Evolutionary conservation across 345 rosid genomes (phyloP).

Genomic region (Anacardium occidentale): DNA sequence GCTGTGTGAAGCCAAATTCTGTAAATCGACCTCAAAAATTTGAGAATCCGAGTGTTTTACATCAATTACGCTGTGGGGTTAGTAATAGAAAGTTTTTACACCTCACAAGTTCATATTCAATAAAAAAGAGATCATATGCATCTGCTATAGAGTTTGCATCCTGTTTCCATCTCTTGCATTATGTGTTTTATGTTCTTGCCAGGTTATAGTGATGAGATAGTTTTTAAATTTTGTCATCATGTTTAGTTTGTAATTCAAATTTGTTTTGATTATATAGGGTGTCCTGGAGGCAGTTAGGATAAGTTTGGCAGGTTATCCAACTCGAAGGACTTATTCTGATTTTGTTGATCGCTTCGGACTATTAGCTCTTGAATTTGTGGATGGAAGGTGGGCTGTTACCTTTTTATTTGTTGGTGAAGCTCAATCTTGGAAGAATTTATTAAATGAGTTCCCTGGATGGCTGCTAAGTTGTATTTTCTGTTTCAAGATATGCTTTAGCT

Average conservation of each 20-base stretch:
- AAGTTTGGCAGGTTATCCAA: conserved; percentile 96
- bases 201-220: not conserved
- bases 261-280: conserved; percentile 54
- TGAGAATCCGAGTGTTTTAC: conserved; percentile 80
- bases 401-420: conserved; percentile 15
- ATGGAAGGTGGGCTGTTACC: conserved; percentile 55
- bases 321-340: conserved; percentile 79
- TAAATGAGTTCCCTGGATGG: not conserved
- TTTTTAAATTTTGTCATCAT: not conserved
- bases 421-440: conserved; percentile 2
- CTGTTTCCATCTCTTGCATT: not conserved
- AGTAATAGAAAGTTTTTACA: conserved; percentile 30
- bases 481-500: not conserved
- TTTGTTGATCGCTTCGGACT: conserved; percentile 96
- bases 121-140: conserved; percentile 1
- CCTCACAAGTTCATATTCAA: not conserved
- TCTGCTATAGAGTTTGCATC: not conserved
- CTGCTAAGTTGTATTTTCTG: not conserved
- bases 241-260: conserved; percentile 2
- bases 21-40: conserved; percentile 81
- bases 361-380: conserved; percentile 65
- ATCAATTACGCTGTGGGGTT: conserved; percentile 97
- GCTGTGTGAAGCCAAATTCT: conserved; percentile 98
- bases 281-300: conserved; percentile 98
- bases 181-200: not conserved